Evolutionary conservation across 2,329 filamentous ascomycete species (phyloP), one percentile per base, ranked within the genome.

Genomic region (Fusarium dlaminii): DNA sequence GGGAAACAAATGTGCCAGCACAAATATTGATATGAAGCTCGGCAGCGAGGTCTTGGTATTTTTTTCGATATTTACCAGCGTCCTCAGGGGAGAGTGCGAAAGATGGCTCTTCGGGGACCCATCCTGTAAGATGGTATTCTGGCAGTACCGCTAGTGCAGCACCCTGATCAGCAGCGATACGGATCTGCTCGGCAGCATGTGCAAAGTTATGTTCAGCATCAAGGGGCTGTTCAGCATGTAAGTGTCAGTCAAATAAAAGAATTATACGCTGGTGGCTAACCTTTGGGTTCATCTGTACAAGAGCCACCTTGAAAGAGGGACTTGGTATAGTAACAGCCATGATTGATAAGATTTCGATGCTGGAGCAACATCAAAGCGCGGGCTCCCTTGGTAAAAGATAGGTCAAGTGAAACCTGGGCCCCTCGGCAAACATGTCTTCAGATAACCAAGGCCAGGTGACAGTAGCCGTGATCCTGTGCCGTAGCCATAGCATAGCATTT

Each of bases 51-150:
- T 84, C 83, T 70, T 88, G 87, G 79, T 94, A 94, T 72, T 84
- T 87, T 18, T 84, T 77, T 4, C 94, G 84, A 78, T 91, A 93
- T 2, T 78, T 79, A 15, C 84, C 81, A 72, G 90, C 77, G 10
- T 79, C 92, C 39, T 88, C 83, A 24, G 86, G 85, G 5, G 88
- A 83, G 4, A 84, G 78, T 56, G 87, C 82, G 79, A 93, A 94
- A 11, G 82, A 84, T 1, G 88, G 85, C 52, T 91, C 87, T 52
- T 89, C 85, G 57, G 92, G 89, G 39, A 90, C 84, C 91, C 94
- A 95, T 58, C 89, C 90, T 1, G 92, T 93, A 29, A 96, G 87
- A 78, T 95, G 92, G 80, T 96, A 94, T 78, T 94, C 91, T 9
- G 91, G 92, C 9, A 90, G 82, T 4, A 93, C 88, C 51, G 89